Conservation (phyloP, 495 filamentous ascomycete species). For the Penicillium nucicola region DNA sequence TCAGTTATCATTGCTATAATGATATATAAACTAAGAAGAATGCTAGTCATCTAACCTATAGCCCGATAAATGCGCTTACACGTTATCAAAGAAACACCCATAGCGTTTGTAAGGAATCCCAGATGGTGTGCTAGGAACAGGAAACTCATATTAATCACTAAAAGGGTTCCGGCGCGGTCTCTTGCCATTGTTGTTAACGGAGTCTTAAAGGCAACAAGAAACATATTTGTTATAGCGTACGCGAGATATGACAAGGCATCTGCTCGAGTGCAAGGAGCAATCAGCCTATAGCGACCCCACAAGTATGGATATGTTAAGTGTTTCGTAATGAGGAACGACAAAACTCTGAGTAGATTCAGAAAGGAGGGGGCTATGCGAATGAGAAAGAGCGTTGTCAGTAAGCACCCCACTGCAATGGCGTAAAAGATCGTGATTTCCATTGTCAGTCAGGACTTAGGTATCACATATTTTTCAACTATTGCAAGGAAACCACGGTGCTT, state of each 20-base stretch:
- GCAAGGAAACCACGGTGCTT: not conserved
- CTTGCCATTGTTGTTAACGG: not conserved
- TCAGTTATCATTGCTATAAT: not conserved
- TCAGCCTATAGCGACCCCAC: conserved; percentile 5
- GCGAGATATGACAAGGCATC: not conserved
- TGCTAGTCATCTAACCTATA: conserved; percentile 5
- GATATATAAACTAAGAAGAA: conserved; percentile 3
- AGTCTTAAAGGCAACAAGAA: conserved; percentile 6
- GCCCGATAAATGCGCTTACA: conserved; percentile 2
- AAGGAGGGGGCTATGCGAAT: conserved; percentile 3
- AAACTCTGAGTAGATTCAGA: not conserved
- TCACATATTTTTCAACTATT: not conserved
- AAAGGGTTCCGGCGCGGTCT: conserved; percentile 8
- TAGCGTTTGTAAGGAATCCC: conserved; percentile 2
- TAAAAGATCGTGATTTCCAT: conserved; percentile 10
- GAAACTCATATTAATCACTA: conserved; percentile 5
- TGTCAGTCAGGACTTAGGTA: not conserved
- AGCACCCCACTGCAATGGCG: conserved; percentile 4
- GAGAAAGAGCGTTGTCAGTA: conserved; percentile 8
- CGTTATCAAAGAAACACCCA: conserved; percentile 1
- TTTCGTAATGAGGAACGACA: conserved; percentile 3
- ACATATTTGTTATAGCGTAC: conserved; percentile 5
- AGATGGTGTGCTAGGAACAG: conserved; percentile 7
- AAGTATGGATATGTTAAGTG: conserved; percentile 10
- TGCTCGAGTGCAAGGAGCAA: conserved; percentile 8